Evolutionary conservation across 2,329 filamentous ascomycete genomes (phyloP), one percentile per base, ranked within the genome.

Genomic region (Chrysoporthe puriensis): DNA sequence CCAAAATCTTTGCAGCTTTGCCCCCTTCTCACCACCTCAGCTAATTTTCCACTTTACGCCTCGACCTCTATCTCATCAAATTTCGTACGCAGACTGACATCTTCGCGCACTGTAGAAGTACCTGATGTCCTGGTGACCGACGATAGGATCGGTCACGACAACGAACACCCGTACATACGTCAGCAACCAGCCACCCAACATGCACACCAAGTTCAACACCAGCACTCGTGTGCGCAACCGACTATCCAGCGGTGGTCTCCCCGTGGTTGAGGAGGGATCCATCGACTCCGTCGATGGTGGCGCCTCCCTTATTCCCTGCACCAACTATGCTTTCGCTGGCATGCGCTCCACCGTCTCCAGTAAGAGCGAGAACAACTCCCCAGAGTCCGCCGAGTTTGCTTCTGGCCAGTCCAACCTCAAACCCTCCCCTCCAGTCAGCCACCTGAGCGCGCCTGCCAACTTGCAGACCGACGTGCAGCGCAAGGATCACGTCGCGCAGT

Each of bases 311-410:
- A 34, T 60, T 26, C 50, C 46, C 26, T n/a, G 48, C 40, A 32
- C 40, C 42, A 42, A 52, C 16, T 56, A 61, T 18, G 36, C 62
- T 14, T 61, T 64, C 46, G 40, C 62, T 34, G 62, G 40, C 40
- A 56, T 64, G 44, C 62, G 36, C 32, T 42, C 52, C 50, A 44
- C 56, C 44, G 44, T 46, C 44, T 46, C 11, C 50, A 63, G 42
- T 32, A 57, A 66, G 65, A 63, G 60, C 36, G 60, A 52, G n/a
- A 57, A 63, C 43, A 58, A 40, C 52, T 66, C 65, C 6, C 60
- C 65, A 6, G 36, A 32, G 3, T 26, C 58, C 18, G 32, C 42
- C 9, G 52, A 32, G 13, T 66, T 52, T 18, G 8, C 26, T 26
- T 57, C 46, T 40, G 26, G n/a, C 32, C 50, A 32, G 4, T 44